Base-by-base conservation (phyloP, 2,329 filamentous ascomycete genomes). In the Alternaria longipes region DNA sequence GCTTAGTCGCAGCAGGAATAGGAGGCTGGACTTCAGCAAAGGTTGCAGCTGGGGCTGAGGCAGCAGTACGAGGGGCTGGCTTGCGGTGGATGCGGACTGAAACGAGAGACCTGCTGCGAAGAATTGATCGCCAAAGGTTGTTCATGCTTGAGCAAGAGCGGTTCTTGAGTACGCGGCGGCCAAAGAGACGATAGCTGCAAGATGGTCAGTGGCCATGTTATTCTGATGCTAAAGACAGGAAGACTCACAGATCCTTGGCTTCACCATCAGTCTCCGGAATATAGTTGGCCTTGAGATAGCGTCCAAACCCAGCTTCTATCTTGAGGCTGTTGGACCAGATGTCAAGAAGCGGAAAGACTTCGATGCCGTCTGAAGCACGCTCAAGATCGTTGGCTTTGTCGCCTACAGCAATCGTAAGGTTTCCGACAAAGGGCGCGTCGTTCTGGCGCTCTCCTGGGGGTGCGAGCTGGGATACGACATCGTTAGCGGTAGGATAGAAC, bases 171-270 rank as follows among this genome's bases (percentile, higher is more conserved):
- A 76, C 70, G 9, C 55, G 61, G 24, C 71, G 67, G 6, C 74
- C 74, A 46, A 75, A 74, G 46, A 77, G 67, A 32, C 74, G 71
- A 51, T 76, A 75, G 1, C 71, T 74, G 28, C 4, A n/a, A 32
- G 9, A 41, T 8, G 9, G n/a, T 54, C 12, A 59, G 56, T 22
- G n/a, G 8, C 22, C 26, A 36, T 11, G 18, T 68, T 26, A 63
- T 34, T 5, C 47, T 16, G 16, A 45, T 34, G 32, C 22, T 4
- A 38, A 36, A 24, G 8, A 12, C 8, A 38, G 32, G 16, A 28
- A 34, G 1, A 67, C 71, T 65, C 58, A 73, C 71, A 77, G 54
- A 42, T 77, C 74, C 55, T 75, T 77, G 8, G 71, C 69, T 32
- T 77, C 73, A 3, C 71, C 72, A 41, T 77, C 73, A 6, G n/a